Conservation (phyloP, 1,139 yeast species). For the Zygotorulaspora mrakii region DNA sequence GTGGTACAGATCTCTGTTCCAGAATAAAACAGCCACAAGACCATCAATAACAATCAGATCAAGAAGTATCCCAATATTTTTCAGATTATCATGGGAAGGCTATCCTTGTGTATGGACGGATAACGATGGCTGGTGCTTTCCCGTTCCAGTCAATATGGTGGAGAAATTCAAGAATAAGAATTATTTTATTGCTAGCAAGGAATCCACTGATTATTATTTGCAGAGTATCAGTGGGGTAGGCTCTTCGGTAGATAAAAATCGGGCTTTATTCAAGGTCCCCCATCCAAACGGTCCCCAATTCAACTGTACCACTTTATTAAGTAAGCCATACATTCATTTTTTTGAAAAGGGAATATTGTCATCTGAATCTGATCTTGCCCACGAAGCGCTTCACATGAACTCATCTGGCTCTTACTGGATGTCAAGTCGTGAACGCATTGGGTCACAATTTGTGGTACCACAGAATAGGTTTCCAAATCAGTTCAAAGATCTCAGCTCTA, state of each 20-base stretch:
- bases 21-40: constrained; percentile 41
- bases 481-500: constrained; percentile 21
- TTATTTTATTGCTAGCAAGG: constrained; percentile 40
- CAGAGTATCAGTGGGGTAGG: constrained; percentile 4
- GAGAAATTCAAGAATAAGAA: constrained; percentile 48
- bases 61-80: constrained; percentile 69
- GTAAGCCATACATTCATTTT: constrained; percentile 66
- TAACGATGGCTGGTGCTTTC: constrained; percentile 84
- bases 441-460: constrained; percentile 79
- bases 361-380: constrained; percentile 70
- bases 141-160: constrained; percentile 44
- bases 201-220: constrained; percentile 16
- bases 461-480: constrained; percentile 32
- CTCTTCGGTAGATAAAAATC: constrained; percentile 6
- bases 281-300: constrained; percentile 81
- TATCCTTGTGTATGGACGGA: constrained; percentile 79
- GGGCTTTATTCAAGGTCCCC: constrained; percentile 64
- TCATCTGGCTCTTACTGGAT: constrained; percentile 90
- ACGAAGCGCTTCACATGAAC: constrained; percentile 70
- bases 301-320: constrained; percentile 73
- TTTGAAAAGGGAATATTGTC: constrained; percentile 73
- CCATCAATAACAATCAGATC: constrained; percentile 68
- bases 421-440: constrained; percentile 80
- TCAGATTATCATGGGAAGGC: constrained; percentile 82
- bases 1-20: constrained; percentile 81